Percentiles rank a stretch among this genome's conserved stretches.
Evolutionary conservation across 2,329 filamentous ascomycete species (phyloP).

Genomic region (Microsporum audouinii): DNA sequence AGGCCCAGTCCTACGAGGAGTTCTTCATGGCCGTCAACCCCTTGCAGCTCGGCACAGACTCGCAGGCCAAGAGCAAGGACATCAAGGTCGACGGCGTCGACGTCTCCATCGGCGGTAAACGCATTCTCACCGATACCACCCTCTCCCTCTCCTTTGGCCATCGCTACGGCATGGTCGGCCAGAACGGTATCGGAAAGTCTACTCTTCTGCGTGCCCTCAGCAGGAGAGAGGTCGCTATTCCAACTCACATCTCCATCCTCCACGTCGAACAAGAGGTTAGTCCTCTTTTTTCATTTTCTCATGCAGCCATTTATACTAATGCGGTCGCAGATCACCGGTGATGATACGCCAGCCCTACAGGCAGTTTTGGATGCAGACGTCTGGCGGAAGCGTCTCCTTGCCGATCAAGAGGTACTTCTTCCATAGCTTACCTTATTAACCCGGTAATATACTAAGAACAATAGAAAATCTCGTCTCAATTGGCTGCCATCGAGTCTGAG

Average conservation of each 20-base stretch:
- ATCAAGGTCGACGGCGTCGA: conserved; percentile 97
- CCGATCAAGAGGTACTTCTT: conserved; percentile 63
- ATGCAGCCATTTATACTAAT: neutral
- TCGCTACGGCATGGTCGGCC: conserved; percentile 91
- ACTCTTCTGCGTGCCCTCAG: conserved; percentile 88
- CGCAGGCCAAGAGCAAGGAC: conserved; percentile 85
- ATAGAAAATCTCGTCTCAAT: conserved; percentile 62
- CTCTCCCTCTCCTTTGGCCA: conserved; percentile 84
- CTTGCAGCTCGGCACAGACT: conserved; percentile 64
- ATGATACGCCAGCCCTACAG: conserved; percentile 89
- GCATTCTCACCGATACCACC: conserved; percentile 83
- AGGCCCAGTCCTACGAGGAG: conserved; percentile 89
- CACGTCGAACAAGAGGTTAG: conserved; percentile 93
- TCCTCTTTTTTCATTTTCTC: conserved; percentile 6
- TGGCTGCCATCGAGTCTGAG: conserved; percentile 66
- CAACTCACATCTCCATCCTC: conserved; percentile 94
- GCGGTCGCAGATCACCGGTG: conserved; percentile 62
- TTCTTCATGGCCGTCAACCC: conserved; percentile 99
- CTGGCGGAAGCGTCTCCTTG: conserved; percentile 90
- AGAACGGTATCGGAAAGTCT: conserved; percentile 98
- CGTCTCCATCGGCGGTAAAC: conserved; percentile 75
- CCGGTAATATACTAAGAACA: conserved; percentile 8
- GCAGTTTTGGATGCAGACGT: conserved; percentile 95
- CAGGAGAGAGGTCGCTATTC: conserved; percentile 84
- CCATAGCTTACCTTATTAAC: neutral